phyloP scores from a whole-genome alignment of 2,329 filamentous ascomycete species.

The Coniochaeta prunicola region DNA sequence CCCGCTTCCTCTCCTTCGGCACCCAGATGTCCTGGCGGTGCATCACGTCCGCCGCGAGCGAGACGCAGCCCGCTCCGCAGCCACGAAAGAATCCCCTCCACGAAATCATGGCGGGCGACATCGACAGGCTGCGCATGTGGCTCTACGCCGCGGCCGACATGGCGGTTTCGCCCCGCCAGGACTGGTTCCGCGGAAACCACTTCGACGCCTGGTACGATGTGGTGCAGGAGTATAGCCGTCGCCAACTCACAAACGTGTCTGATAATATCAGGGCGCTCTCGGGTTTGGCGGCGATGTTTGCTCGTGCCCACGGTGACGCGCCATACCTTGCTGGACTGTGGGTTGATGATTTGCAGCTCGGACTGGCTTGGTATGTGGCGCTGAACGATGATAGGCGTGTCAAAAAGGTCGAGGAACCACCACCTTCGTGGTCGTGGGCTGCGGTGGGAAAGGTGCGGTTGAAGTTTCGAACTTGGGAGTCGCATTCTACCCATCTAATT shows the following conservation, averaged over 20 bases:
- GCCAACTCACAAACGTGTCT: slow-evolving; percentile 5
- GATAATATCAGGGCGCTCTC: slow-evolving; percentile 12
- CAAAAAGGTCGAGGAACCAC: not conserved
- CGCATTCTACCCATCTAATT: not conserved
- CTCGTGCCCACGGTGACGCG: slow-evolving; percentile 1
- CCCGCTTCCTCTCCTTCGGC: slow-evolving; percentile 12
- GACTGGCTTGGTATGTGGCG: slow-evolving; percentile 14
- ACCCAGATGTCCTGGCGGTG: slow-evolving; percentile 14
- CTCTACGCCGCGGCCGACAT: not conserved
- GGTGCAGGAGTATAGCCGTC: slow-evolving; percentile 12
- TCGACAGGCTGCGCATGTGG: slow-evolving; percentile 3
- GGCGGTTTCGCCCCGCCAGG: not conserved
- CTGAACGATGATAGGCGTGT: slow-evolving; percentile 10
- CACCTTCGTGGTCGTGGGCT: slow-evolving; percentile 15
- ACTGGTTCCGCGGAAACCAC: slow-evolving; percentile 7
- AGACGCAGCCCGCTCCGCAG: slow-evolving; percentile 9
- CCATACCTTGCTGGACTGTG: slow-evolving; percentile 14
- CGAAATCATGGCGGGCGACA: not conserved
- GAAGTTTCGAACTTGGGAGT: not conserved
- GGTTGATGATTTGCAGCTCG: slow-evolving; percentile 10
- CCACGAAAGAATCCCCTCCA: not conserved
- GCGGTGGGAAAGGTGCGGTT: slow-evolving; percentile 9
- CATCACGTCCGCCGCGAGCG: slow-evolving; percentile 5
- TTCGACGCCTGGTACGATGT: slow-evolving; percentile 13
- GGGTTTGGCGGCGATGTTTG: slow-evolving; percentile 10